Percentiles rank a stretch among this genome's conserved stretches.
phyloP scores from a whole-genome alignment of 345 rosid species.

The Pugionium cornutum region DNA sequence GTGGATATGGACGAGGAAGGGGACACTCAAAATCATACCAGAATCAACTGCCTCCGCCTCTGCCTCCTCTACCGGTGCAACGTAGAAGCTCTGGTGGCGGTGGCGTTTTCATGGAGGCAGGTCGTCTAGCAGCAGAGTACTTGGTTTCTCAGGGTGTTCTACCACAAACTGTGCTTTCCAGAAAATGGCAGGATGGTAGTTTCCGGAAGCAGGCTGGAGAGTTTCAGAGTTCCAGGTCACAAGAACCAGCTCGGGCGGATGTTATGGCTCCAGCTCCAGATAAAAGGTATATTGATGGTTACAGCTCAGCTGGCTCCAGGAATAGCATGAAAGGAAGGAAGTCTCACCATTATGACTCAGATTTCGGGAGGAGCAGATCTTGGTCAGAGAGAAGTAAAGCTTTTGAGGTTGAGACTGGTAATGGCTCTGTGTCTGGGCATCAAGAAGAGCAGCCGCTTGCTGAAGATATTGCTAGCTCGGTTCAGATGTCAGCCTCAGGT shows the following conservation, averaged over 20 bases:
- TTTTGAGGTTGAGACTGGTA: conserved; percentile 58
- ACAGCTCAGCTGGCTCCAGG: conserved; percentile 52
- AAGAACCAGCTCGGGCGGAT: conserved; percentile 60
- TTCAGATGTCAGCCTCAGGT: conserved; percentile 52
- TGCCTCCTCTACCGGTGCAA: conserved; percentile 54
- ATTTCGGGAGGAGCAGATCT: conserved; percentile 71
- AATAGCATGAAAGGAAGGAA: conserved; percentile 64
- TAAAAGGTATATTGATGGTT: conserved; percentile 65
- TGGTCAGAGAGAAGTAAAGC: conserved; percentile 65
- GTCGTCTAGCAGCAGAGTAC: conserved; percentile 90
- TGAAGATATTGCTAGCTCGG: conserved; percentile 54
- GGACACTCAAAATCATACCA: conserved; percentile 63
- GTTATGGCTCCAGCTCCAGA: conserved; percentile 48
- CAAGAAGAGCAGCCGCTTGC: conserved; percentile 56
- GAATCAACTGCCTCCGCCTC: conserved; percentile 40
- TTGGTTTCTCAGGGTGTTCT: conserved; percentile 80
- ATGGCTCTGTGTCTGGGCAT: conserved; percentile 50
- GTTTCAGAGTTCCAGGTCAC: conserved; percentile 62
- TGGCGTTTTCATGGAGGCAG: conserved; percentile 82
- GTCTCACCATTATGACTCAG: conserved; percentile 54
- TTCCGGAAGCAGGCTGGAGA: conserved; percentile 61
- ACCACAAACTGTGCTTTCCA: conserved; percentile 58
- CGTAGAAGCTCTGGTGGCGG: conserved; percentile 42
- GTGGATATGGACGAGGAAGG: conserved; percentile 79
- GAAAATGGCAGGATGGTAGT: conserved; percentile 77